These are phyloP conservation scores for Kuraishia hungarica DNA, from an alignment of 805 yeast genomes.

Conservation along the genomic window DNA sequence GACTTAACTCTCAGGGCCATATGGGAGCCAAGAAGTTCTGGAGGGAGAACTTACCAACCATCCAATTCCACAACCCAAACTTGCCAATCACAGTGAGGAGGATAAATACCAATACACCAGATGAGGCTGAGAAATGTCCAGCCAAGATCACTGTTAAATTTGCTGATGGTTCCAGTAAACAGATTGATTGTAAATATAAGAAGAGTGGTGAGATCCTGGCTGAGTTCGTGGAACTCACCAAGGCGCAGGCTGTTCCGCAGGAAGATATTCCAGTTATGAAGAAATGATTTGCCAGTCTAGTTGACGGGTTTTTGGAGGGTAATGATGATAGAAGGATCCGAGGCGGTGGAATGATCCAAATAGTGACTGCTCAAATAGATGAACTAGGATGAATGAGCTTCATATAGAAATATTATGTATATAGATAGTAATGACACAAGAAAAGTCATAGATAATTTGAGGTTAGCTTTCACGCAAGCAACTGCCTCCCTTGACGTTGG, in stretches of 20 bases:
- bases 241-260: slow-evolving; percentile 42
- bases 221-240: slow-evolving; percentile 41
- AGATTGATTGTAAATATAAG: slow-evolving; percentile 46
- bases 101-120: slow-evolving; percentile 32
- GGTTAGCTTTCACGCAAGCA: background rate
- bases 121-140: slow-evolving; percentile 36
- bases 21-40: slow-evolving; percentile 70
- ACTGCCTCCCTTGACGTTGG: too few relatives aligned
- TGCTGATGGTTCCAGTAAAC: slow-evolving; percentile 26
- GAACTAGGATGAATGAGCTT: background rate
- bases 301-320: too few relatives aligned
- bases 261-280: slow-evolving; percentile 28
- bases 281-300: background rate
- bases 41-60: slow-evolving; percentile 64
- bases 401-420: background rate
- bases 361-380: too few relatives aligned
- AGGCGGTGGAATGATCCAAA: too few relatives aligned
- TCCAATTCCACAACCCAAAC: slow-evolving; percentile 77
- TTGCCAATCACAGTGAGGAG: slow-evolving; percentile 54
- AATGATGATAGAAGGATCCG: too few relatives aligned
- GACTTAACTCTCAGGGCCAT: slow-evolving; percentile 40
- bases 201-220: slow-evolving; percentile 44
- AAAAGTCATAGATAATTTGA: background rate
- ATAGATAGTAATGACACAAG: background rate
- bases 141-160: slow-evolving; percentile 33